Base-by-base conservation (phyloP, 2,329 filamentous ascomycete genomes). In the Aaosphaeria arxii region DNA sequence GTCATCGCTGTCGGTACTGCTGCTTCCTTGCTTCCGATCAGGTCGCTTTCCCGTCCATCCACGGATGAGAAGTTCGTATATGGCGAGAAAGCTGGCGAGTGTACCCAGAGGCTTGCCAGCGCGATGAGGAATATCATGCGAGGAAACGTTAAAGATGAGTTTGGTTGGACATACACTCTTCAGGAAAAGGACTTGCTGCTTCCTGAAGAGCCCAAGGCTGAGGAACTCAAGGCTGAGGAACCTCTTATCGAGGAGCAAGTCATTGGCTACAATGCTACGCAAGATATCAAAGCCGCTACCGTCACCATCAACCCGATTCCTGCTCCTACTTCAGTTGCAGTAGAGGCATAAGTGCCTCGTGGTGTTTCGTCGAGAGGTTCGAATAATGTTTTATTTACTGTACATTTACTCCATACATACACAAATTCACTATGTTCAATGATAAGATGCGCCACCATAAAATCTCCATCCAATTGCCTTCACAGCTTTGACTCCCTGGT, bases 1-100 rank as follows among this genome's bases (percentile, higher is more conserved):
- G 56, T 62, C 1, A 47, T 60, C 44, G 59, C 56, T 24, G 54
- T 54, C 11, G 59, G 59, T 3, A 62, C 59, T 3, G 59, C 57
- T 4, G 55, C 53, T 6, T 49, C 54, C 3, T 38, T 57, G 24
- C 40, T 58, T 9, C 54, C 55, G 4, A 57, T 60, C 13, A 33
- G 47, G 7, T 40, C 43, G 17, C 41, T 54, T 11, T 46, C 51
- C 9, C 43, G 50, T n/a, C 46, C 28, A 7, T 49, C 43, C 9
- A 56, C 52, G 7, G 55, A 49, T 5, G 52, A 58, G 39, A 60
- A 52, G 40, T 58, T 60, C 30, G 46, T 54, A 33, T 59, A 56
- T 43, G 50, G 52, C 7, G 50, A 52, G 41, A 49, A 30, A n/a
- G 39, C 47, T 5, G 46, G 47, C 29, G 47, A 49, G 35, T 49